Base-by-base conservation (phyloP, 495 filamentous ascomycete species). In the Oleoguttula mirabilis region DNA sequence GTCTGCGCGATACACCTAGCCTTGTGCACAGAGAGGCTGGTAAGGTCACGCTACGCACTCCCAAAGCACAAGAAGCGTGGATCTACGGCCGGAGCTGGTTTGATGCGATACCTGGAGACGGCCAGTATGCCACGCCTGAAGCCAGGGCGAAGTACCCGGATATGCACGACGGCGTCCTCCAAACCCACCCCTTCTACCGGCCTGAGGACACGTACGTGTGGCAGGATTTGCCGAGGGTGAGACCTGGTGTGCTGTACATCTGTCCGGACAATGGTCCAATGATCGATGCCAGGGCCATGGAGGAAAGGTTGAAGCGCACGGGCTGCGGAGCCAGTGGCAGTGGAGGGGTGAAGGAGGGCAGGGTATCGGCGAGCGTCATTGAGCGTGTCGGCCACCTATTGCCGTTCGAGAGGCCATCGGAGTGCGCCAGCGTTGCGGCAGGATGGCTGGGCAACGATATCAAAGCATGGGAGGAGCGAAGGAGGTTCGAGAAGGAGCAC, bases 221-320 rank as follows among this genome's bases (percentile, higher is more conserved):
- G 43, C 48, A 65, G 0, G 62, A 76, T 31, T 69, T 98, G 2
- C 76, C 77, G 0, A 55, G 70, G 41, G 60, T 96, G 22, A 71
- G 79, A 2, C 84, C 87, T 0, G 76, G 75, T n/a, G 77, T 81
- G n/a, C 62, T 94, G 10, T 95, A 85, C 60, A 64, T 95, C 30
- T 85, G 87, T 55, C 43, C 47, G 4, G 44, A 46, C 8, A 34
- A 19, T 3, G 43, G 37, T 11, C 41, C 46, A 10, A 20, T 32
- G 12, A 39, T 36, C 1, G 21, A 27, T 17, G 21, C 17, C 8
- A 20, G 14, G 5, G 6, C 32, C 15, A 36, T 40, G 10, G 23
- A 46, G 17, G 45, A 63, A 14, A 85, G 82, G 59, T 61, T 84
- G 59, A 62, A 66, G 15, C 48, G 60, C 10, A 84, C 81, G 7